Evolutionary conservation across 1,284 basidiomycete genomes (phyloP).

Genomic region (Vanrija pseudolonga): DNA sequence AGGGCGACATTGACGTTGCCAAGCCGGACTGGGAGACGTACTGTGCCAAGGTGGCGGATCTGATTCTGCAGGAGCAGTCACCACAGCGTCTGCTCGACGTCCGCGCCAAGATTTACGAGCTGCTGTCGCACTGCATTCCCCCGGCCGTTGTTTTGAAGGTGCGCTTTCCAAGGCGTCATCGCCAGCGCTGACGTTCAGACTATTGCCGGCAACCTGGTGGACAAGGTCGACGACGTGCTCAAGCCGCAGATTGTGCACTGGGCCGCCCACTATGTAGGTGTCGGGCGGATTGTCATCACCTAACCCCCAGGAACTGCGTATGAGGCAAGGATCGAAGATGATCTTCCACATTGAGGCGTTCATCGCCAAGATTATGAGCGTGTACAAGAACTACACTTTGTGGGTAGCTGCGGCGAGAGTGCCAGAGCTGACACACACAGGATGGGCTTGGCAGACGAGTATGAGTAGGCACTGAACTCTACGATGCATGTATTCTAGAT

Average conservation of each 20-base stretch:
- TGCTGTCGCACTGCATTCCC: conserved; percentile 97
- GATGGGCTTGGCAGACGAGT: conserved; percentile 20
- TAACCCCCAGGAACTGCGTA: conserved; percentile 69
- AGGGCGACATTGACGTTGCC: conserved; percentile 68
- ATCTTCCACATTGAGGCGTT: conserved; percentile 92
- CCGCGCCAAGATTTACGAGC: conserved; percentile 87
- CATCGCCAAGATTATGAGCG: conserved; percentile 49
- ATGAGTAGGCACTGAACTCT: conserved; percentile 2
- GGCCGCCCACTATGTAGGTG: conserved; percentile 87
- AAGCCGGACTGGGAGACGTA: conserved; percentile 99
- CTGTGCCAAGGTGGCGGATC: conserved; percentile 86
- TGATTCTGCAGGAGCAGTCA: conserved; percentile 89
- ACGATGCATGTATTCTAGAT: background rate
- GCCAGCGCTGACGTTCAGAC: conserved; percentile 57
- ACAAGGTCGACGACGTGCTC: conserved; percentile 78
- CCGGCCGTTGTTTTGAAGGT: conserved; percentile 87
- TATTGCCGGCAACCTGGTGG: conserved; percentile 77
- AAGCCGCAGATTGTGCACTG: conserved; percentile 91
- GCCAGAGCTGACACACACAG: conserved; percentile 10
- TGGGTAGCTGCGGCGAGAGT: conserved; percentile 10
- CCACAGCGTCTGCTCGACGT: conserved; percentile 88
- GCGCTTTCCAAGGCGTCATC: conserved; percentile 10
- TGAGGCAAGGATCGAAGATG: conserved; percentile 87
- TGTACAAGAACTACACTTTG: conserved; percentile 40
- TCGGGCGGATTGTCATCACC: background rate